Conservation (phyloP, 495 filamentous ascomycete species). For the Xylaria nigripes region DNA sequence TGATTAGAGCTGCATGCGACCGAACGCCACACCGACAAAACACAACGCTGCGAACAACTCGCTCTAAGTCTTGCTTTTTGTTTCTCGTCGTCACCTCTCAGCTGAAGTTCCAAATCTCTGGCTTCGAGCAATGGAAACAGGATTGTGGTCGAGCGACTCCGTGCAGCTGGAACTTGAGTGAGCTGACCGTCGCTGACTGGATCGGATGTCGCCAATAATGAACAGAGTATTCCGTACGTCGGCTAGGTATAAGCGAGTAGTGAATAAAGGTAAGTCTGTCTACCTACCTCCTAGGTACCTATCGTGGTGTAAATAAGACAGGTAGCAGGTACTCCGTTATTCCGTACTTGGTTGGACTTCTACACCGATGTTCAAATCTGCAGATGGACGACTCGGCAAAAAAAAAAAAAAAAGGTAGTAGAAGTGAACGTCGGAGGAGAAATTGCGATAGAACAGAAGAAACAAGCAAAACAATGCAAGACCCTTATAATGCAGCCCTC, state of each 20-base stretch:
- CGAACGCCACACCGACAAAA: neutral
- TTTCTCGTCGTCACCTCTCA: conserved; percentile 1
- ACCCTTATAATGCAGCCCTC: conserved; percentile 23
- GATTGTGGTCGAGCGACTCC: conserved; percentile 2
- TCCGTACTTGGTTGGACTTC: too few relatives aligned
- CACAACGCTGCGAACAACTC: conserved; percentile 4
- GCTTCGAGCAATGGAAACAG: neutral
- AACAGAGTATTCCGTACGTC: too few relatives aligned
- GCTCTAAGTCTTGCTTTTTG: conserved; percentile 1
- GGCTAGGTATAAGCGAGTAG: too few relatives aligned
- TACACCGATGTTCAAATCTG: neutral
- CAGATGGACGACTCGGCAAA: neutral
- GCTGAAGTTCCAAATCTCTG: neutral
- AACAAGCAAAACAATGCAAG: conserved; percentile 13
- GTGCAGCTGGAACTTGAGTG: conserved; percentile 3
- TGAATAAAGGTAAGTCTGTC: too few relatives aligned
- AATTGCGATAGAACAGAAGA: neutral
- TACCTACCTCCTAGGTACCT: too few relatives aligned
- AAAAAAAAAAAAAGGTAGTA: conserved; percentile 4
- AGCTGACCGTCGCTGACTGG: conserved; percentile 1
- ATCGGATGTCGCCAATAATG: conserved; percentile 1
- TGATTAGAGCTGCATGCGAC: neutral
- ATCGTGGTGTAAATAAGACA: too few relatives aligned
- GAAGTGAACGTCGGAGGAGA: neutral
- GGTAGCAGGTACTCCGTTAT: too few relatives aligned